Conservation (phyloP, 495 filamentous ascomycete genomes). For the Trichocladium uniseriatum region DNA sequence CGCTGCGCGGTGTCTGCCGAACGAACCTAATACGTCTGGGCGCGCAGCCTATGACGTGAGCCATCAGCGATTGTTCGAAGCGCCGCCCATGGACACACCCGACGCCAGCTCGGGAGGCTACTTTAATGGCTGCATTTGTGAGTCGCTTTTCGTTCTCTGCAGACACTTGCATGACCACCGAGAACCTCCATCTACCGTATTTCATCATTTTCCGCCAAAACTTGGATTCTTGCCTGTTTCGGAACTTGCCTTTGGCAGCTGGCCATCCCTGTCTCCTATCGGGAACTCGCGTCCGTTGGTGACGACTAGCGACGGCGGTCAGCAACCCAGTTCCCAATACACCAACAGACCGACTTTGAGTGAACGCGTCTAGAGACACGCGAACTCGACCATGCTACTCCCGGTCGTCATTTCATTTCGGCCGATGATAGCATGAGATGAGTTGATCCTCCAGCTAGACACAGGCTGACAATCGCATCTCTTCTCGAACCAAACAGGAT, state of each 20-base stretch:
- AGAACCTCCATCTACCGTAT: background rate
- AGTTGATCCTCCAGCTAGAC: background rate
- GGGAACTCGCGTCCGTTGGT: background rate
- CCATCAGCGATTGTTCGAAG: background rate
- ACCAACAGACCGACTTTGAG: too few relatives aligned
- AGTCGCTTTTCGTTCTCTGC: constrained; percentile 20
- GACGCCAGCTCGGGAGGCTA: constrained; percentile 1
- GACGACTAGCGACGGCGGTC: background rate
- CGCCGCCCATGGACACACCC: background rate
- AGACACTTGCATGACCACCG: background rate
- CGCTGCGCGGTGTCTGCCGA: background rate
- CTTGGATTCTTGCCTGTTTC: background rate
- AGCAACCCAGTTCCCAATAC: background rate
- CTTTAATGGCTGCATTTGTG: constrained; percentile 42
- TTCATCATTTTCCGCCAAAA: background rate
- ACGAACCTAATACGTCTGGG: constrained; percentile 5
- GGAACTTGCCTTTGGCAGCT: background rate
- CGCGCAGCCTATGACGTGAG: constrained; percentile 18
- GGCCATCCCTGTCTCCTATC: background rate
- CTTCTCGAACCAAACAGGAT: constrained; percentile 27
- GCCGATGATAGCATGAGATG: too few relatives aligned
- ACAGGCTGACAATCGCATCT: constrained; percentile 15
- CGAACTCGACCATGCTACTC: too few relatives aligned
- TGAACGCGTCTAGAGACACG: too few relatives aligned
- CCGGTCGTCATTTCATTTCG: too few relatives aligned